These are phyloP conservation scores for Ophiostoma montium DNA, from an alignment of 2,329 filamentous ascomycete species.

Conservation along the genomic window DNA sequence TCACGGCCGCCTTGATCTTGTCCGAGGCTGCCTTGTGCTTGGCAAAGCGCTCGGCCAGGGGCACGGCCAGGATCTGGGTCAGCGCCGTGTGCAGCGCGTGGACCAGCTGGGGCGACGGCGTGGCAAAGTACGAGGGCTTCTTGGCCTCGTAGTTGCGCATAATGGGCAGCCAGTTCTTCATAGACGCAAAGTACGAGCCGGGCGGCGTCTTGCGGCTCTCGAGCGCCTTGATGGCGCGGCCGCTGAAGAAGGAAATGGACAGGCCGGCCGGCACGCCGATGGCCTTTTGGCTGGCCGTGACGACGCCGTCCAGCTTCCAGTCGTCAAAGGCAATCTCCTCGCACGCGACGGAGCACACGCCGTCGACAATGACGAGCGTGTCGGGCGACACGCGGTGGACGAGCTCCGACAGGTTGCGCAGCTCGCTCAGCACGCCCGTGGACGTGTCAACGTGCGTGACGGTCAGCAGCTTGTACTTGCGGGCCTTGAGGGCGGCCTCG, in stretches of 20 bases:
- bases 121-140: conserved; percentile 97
- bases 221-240: conserved; percentile 68
- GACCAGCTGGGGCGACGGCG: conserved; percentile 84
- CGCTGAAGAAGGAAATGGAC: conserved; percentile 88
- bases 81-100: conserved; percentile 85
- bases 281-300: conserved; percentile 93
- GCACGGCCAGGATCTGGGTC: conserved; percentile 67
- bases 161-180: conserved; percentile 96
- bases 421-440: conserved; percentile 85
- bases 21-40: conserved; percentile 67
- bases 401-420: conserved; percentile 69
- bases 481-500: conserved; percentile 75
- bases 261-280: conserved; percentile 91
- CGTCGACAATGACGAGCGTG: conserved; percentile 84
- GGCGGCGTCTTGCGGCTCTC: conserved; percentile 70
- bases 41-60: conserved; percentile 70
- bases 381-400: conserved; percentile 80
- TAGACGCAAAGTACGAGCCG: conserved; percentile 82
- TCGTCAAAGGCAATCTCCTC: conserved; percentile 95
- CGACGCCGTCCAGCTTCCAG: conserved; percentile 82
- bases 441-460: conserved; percentile 97
- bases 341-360: conserved; percentile 90
- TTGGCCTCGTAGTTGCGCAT: conserved; percentile 97
- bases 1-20: conserved; percentile 71
- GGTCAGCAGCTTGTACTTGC: conserved; percentile 86